Percentiles rank a stretch among this genome's conserved stretches.
Evolutionary conservation across 805 yeast genomes (phyloP).

Genomic region (Ogataea thermomethanolica): DNA sequence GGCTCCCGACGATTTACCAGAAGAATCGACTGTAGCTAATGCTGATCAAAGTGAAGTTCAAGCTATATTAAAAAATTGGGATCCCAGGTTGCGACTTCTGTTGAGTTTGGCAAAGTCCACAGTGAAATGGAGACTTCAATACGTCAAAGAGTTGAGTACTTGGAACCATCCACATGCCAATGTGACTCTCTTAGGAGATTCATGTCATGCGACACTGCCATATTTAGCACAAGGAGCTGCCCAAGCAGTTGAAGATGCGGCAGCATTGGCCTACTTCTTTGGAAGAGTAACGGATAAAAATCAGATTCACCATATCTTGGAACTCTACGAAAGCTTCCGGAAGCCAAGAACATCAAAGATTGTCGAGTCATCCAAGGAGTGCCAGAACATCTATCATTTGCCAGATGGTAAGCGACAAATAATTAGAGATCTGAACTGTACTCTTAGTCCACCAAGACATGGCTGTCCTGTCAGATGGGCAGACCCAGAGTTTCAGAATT

Average conservation of each 20-base stretch:
- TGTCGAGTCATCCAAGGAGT: slow-evolving; percentile 14
- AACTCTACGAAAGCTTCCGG: slow-evolving; percentile 11
- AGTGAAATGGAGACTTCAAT: slow-evolving; percentile 16
- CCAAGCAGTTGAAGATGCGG: slow-evolving; percentile 20
- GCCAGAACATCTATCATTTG: slow-evolving; percentile 18
- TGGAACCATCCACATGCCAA: slow-evolving; percentile 14
- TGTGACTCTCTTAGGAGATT: slow-evolving; percentile 17
- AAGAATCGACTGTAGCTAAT: slow-evolving; percentile 9
- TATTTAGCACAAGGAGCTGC: slow-evolving; percentile 21
- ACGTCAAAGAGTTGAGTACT: slow-evolving; percentile 10
- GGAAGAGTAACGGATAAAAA: slow-evolving; percentile 10
- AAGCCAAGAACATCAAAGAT: slow-evolving; percentile 16
- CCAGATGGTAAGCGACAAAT: slow-evolving; percentile 14
- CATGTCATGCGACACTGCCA: slow-evolving; percentile 20
- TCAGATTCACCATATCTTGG: slow-evolving; percentile 10
- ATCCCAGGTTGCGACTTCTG: slow-evolving; percentile 10
- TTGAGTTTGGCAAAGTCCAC: slow-evolving; percentile 9
- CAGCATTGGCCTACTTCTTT: slow-evolving; percentile 15
- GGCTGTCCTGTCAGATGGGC: slow-evolving; percentile 20
- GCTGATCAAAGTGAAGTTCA: slow-evolving; percentile 12
- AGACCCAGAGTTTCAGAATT: slow-evolving; percentile 18
- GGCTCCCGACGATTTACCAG: slow-evolving; percentile 16
- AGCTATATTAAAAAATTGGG: slow-evolving; percentile 15
- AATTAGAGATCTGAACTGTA: slow-evolving; percentile 12
- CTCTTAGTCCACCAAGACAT: slow-evolving; percentile 12